Conservation (phyloP, 1,284 basidiomycete genomes). For the Blastosporella zonata region DNA sequence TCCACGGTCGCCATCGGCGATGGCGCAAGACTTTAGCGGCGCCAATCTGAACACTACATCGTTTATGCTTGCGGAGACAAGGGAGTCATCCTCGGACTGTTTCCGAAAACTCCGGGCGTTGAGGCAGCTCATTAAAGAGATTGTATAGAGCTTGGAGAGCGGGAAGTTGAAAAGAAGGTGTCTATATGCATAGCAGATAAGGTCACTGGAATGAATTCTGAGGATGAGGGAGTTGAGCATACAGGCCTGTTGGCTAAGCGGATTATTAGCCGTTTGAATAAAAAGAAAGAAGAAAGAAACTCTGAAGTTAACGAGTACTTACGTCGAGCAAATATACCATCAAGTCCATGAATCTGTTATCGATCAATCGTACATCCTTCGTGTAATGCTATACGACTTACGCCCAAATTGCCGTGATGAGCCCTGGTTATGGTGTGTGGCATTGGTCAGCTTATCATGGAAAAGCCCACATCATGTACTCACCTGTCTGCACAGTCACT, state of each 20-base stretch:
- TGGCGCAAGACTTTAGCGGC: neutral
- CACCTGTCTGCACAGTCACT: no score
- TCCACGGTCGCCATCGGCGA: neutral
- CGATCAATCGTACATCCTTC: no score
- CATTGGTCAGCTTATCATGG: neutral
- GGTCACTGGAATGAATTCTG: no score
- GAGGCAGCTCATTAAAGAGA: conserved; percentile 31
- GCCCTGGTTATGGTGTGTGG: no score
- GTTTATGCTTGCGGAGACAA: neutral
- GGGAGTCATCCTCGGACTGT: neutral
- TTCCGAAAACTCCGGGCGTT: conserved; percentile 25
- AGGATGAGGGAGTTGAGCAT: conserved; percentile 4
- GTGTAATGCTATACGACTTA: no score
- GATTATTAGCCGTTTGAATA: neutral
- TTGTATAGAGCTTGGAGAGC: conserved; percentile 32
- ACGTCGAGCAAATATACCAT: neutral
- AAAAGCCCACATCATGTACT: no score
- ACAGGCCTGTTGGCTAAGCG: conserved; percentile 17
- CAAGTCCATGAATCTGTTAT: no score
- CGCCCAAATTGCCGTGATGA: no score
- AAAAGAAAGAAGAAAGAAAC: neutral
- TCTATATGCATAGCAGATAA: conserved; percentile 10
- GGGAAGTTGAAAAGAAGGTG: conserved; percentile 28
- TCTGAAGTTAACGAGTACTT: no score
- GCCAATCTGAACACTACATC: neutral